Base-by-base conservation (phyloP, 768 basidiomycete species). In the Rubroboletus pulcherrimus region DNA sequence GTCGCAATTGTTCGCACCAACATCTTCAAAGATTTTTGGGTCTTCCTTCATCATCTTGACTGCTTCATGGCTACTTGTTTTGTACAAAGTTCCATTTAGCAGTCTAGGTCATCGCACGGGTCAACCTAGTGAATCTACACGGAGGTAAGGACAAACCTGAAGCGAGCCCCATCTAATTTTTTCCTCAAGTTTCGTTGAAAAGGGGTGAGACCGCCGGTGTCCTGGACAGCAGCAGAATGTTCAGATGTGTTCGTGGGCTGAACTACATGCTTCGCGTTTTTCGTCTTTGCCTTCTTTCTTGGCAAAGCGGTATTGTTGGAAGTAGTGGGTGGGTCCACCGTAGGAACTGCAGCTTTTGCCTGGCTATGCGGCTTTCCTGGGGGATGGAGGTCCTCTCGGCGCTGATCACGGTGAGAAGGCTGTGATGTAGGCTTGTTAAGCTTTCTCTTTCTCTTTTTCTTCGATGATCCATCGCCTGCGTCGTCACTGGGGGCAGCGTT, bases 41-140 rank as follows among this genome's bases (percentile, higher is more conserved):
- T 96, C 89, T 31, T 87, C 80, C 67, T 81, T 82, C 87, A 98
- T 92, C 83, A 97, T 83, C 54, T 81, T 73, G 57, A 81, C 81
- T 14, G 93, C 91, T 41, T 87, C 77, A 35, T 69, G 73, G 64
- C 93, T 92, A 52, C 84, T 82, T 0, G 87, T 87, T 61, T 94
- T 96, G 75, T 99, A 99, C 31, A 99, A 75, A 38, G 79, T 81
- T 74, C 98, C 95, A 68, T 99, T 99, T 53, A 98, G 88, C 77
- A 90, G 81, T 65, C 95, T 93, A 58, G 44, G 47, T 17, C 19
- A 15, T 19, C 26, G 15, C 33, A 34, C 21, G 35, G 39, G 43
- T 69, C 29, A 71, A 44, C 33, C 5, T n/a, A 44, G 29, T 8
- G 26, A 5, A 51, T 40, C 47, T 37, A 35, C 11, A 21, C 21